Percentiles rank a stretch among this genome's conserved stretches.
Evolutionary conservation across 305 asterid genomes (phyloP).

Genomic region (Plantago rigida): DNA sequence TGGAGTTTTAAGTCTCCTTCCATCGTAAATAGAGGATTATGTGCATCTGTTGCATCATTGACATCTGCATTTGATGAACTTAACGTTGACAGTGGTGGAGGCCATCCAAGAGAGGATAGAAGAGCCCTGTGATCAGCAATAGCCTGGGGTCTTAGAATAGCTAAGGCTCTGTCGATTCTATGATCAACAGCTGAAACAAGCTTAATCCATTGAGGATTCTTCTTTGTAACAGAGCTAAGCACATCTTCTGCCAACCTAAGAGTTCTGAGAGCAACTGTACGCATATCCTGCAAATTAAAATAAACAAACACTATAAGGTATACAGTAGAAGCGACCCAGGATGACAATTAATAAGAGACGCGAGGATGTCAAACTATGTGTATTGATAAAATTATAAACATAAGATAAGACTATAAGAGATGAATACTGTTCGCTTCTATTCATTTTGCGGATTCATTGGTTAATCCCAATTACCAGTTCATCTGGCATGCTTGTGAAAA

Average conservation of each 20-base stretch:
- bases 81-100: conserved; percentile 64
- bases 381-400: too few species aligned
- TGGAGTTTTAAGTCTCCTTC: conserved; percentile 67
- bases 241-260: conserved; percentile 62
- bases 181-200: conserved; percentile 90
- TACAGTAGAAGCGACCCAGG: not conserved
- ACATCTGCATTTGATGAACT: conserved; percentile 43
- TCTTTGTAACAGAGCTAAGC: conserved; percentile 54
- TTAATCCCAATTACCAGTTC: too few species aligned
- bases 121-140: conserved; percentile 86
- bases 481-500: too few species aligned
- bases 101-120: conserved; percentile 94
- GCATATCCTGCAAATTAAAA: conserved; percentile 47
- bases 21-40: conserved; percentile 74
- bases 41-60: conserved; percentile 40
- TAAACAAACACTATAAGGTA: not conserved
- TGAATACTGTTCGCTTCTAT: too few species aligned
- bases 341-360: too few species aligned
- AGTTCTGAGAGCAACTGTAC: conserved; percentile 47
- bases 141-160: conserved; percentile 89
- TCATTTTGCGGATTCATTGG: too few species aligned
- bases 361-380: too few species aligned
- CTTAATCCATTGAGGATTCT: conserved; percentile 67
- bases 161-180: conserved; percentile 87
- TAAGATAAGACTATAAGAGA: too few species aligned